Conservation (phyloP, 2,329 filamentous ascomycete genomes). For the Colletotrichum sp. region DNA sequence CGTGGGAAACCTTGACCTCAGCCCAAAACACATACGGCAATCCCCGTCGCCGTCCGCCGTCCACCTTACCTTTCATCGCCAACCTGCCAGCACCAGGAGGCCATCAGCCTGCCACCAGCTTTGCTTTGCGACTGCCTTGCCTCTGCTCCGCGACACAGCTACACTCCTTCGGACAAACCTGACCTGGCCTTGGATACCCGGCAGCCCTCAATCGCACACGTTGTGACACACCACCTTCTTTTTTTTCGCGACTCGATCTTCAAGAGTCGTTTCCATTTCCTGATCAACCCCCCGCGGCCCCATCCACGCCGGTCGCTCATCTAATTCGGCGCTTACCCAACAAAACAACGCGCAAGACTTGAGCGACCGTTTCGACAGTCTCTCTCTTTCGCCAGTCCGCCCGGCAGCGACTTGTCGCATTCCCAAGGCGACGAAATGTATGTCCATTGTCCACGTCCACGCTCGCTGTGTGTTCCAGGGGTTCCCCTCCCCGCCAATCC, state of each 20-base stretch:
- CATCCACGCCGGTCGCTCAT: neutral
- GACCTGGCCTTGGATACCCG: slow-evolving; percentile 3
- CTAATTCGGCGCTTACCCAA: neutral
- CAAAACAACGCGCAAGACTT: neutral
- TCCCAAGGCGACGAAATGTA: neutral
- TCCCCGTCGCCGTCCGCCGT: neutral
- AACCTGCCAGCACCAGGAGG: neutral
- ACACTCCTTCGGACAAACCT: neutral
- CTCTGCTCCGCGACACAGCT: neutral
- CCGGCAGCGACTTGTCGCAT: neutral
- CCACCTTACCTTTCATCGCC: neutral
- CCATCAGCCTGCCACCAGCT: neutral
- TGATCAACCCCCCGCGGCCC: neutral
- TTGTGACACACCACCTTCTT: slow-evolving; percentile 4
- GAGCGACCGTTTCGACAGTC: neutral
- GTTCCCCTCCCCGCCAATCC: neutral
- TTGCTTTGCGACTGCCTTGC: neutral
- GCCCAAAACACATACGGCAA: slow-evolving; percentile 5
- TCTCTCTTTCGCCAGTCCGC: neutral
- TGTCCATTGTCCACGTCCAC: neutral
- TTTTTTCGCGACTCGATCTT: neutral
- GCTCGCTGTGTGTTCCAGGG: neutral
- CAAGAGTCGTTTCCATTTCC: neutral
- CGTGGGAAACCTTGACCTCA: slow-evolving; percentile 3
- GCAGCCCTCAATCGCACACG: neutral